A percentile compares a stretch with the other conserved stretches of the same genome.
phyloP scores from a whole-genome alignment of 2,329 filamentous ascomycete genomes.

The Diaporthe sp. region DNA sequence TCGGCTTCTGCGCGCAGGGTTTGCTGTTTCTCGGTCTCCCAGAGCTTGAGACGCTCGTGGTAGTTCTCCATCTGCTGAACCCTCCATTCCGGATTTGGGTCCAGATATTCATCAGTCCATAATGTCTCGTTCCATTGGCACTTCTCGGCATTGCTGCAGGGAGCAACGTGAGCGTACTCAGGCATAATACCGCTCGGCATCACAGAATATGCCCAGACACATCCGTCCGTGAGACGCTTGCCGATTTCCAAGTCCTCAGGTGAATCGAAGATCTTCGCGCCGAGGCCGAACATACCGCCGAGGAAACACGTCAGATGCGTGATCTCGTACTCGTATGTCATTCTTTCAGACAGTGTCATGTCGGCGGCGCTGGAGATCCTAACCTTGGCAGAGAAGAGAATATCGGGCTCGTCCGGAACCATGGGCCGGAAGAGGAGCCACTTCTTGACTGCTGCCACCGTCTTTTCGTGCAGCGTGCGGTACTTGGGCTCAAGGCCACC shows the following conservation, averaged over 20 bases:
- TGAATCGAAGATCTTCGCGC: constrained; percentile 71
- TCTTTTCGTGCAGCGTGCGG: constrained; percentile 76
- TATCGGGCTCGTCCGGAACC: constrained; percentile 73
- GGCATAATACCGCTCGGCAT: constrained; percentile 75
- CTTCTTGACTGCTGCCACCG: constrained; percentile 76
- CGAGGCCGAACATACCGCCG: constrained; percentile 78
- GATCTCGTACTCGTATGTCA: constrained; percentile 65
- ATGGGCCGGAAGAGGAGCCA: constrained; percentile 84
- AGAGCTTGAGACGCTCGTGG: constrained; percentile 52
- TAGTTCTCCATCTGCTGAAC: constrained; percentile 59
- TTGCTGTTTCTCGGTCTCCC: constrained; percentile 47
- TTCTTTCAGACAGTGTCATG: constrained; percentile 51
- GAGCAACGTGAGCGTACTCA: constrained; percentile 62
- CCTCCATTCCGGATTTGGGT: constrained; percentile 59
- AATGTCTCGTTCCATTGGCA: constrained; percentile 67
- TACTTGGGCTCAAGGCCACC: constrained; percentile 82
- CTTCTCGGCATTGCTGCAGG: constrained; percentile 60
- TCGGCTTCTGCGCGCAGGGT: constrained; percentile 45
- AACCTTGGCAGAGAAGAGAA: constrained; percentile 80
- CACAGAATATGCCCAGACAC: constrained; percentile 76
- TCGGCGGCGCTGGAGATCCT: constrained; percentile 58
- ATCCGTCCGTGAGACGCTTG: constrained; percentile 74
- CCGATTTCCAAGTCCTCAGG: constrained; percentile 73
- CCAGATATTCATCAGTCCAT: constrained; percentile 61
- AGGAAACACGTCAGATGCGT: constrained; percentile 77